phyloP scores from a whole-genome alignment of 148 eudicot species.

The Pouteria glomerata region DNA sequence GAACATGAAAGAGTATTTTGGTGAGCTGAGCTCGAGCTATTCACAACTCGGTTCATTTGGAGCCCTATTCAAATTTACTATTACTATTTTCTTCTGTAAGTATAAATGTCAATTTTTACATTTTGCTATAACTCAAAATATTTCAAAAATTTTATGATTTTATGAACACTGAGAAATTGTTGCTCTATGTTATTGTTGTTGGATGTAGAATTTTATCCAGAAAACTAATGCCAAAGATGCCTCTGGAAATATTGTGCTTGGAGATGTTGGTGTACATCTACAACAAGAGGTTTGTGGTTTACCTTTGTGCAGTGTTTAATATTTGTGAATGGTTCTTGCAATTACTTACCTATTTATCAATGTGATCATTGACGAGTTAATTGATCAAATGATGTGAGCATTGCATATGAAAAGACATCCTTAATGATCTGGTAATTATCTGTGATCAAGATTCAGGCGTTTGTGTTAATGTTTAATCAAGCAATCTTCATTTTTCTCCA shows the following conservation, averaged over 20 bases:
- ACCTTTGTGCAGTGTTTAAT: neutral
- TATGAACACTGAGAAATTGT: no score
- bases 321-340: neutral
- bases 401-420: neutral
- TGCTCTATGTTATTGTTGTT: neutral
- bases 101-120: no score
- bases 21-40: no score
- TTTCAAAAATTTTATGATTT: no score
- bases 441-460: neutral
- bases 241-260: conserved; percentile 75
- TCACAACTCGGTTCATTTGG: no score
- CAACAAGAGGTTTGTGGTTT: conserved; percentile 75
- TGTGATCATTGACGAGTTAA: neutral
- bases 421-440: neutral
- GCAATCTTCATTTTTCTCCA: neutral
- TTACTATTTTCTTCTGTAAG: no score
- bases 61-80: no score
- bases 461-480: neutral
- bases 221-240: conserved; percentile 87
- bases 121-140: no score
- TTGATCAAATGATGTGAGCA: neutral
- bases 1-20: no score
- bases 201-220: conserved; percentile 60
- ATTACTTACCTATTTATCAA: neutral
- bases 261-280: conserved; percentile 87